Evolutionary conservation across 805 yeast genomes (phyloP), one percentile per base, ranked within the genome.

Genomic region (Metschnikowia cerradonensis): DNA sequence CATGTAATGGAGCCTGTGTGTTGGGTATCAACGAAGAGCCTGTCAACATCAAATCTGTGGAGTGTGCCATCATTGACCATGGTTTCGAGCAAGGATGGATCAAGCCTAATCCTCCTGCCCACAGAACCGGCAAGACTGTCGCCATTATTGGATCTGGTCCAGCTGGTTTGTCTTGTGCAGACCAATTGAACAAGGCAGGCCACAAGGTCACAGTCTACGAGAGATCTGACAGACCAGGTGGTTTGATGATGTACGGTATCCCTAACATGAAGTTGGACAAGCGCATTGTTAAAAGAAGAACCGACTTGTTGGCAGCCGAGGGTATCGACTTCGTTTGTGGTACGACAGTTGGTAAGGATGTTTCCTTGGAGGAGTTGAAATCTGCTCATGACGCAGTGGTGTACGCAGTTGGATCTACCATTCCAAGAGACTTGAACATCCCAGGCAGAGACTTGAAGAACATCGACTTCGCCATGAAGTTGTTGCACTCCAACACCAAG

Each of bases 211-310:
- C 91, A 34, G 94, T 92, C 44, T 92, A 86, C 68, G 99, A 92
- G 75, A 83, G 98, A 67, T 78, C 91, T 47, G 97, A 94, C 73
- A 83, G 97, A 69, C 87, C 92, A 45, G 99, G 99, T 78, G 99
- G 99, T 51, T 78, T 92, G 67, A 72, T 92, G 74, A 94, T 94
- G 98, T 92, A 92, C 70, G 99, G 99, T 82, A 92, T 92, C 72
- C 99, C 99, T 60, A 92, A 92, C 78, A 92, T 92, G 99, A 92
- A 92, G 76, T 79, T 92, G 61, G 99, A 92, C 72, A 92, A 92
- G 78, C 76, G 84, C 22, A 81, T 94, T 66, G 97, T 92, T 53
- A 88, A 90, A 75, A 84, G 98, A 67, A 90, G 98, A 78, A 80
- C 94, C 51, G 95, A 92, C 66, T 77, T 94, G 67, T 75, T 92